These are phyloP conservation scores for Trypanosoma mega DNA, from an alignment of 208 protist genomes.

Conservation along the genomic window DNA sequence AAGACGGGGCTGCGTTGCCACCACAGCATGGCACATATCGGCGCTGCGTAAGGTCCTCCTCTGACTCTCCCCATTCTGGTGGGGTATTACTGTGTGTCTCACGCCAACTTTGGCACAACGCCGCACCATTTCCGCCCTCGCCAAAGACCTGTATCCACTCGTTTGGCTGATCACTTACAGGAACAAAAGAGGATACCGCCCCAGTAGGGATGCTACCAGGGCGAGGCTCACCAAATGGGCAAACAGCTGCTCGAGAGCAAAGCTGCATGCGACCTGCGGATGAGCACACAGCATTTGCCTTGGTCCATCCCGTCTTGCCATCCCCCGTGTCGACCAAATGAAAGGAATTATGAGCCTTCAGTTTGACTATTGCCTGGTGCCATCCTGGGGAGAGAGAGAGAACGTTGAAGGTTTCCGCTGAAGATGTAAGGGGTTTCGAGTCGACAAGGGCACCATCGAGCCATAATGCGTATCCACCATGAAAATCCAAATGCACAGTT, in stretches of 20 bases:
- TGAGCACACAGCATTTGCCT: background rate
- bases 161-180: background rate
- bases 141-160: background rate
- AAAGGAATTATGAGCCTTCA: background rate
- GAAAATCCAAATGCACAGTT: background rate
- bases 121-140: background rate
- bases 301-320: background rate
- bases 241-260: slow-evolving; percentile 9
- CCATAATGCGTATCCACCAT: slow-evolving; percentile 8
- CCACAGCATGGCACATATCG: no score
- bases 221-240: slow-evolving; percentile 7
- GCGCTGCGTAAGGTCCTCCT: no score
- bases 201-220: background rate
- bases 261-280: background rate
- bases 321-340: background rate
- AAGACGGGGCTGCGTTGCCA: background rate
- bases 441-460: slow-evolving; percentile 4
- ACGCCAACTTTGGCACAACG: no score
- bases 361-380: slow-evolving; percentile 8
- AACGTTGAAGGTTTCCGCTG: background rate
- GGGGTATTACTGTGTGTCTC: no score
- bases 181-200: background rate
- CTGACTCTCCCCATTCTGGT: no score
- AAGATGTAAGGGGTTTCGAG: background rate
- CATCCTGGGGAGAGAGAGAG: slow-evolving; percentile 2